A percentile compares a stretch with the other conserved stretches of the same genome.
Conservation (phyloP, 2,329 filamentous ascomycete species). For the Truncatella angustata region DNA sequence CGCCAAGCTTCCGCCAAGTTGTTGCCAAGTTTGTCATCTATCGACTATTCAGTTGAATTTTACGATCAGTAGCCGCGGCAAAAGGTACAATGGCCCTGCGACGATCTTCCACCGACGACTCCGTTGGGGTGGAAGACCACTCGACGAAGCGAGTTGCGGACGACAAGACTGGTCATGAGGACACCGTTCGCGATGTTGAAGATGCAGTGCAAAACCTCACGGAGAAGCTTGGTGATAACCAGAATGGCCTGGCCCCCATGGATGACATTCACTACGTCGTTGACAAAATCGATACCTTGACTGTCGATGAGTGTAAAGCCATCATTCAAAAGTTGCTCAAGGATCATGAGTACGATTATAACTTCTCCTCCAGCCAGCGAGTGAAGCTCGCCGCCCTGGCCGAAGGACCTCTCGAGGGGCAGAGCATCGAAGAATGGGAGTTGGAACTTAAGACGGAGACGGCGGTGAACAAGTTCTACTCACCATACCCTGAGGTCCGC, state of each 20-base stretch:
- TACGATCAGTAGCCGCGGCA: too few species aligned
- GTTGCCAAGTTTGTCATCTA: too few species aligned
- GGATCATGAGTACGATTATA: not conserved
- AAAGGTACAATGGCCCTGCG: too few species aligned
- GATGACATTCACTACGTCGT: not conserved
- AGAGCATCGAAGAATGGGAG: not conserved
- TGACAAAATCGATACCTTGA: not conserved
- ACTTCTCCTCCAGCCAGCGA: not conserved
- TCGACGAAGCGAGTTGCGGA: too few species aligned
- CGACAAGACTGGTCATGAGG: too few species aligned
- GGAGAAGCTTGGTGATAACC: too few species aligned
- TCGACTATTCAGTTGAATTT: too few species aligned
- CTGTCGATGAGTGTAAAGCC: not conserved
- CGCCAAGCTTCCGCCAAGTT: too few species aligned
- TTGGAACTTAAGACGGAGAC: constrained; percentile 1
- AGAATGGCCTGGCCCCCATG: not conserved
- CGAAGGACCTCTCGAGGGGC: not conserved
- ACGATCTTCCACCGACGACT: too few species aligned
- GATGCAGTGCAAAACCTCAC: too few species aligned
- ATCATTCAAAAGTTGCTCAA: constrained; percentile 3
- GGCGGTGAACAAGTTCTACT: constrained; percentile 15
- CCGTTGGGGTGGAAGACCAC: too few species aligned
- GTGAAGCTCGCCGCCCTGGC: not conserved
- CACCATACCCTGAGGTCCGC: constrained; percentile 41
- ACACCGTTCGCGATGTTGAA: too few species aligned